Percentiles rank a stretch among this genome's conserved stretches.
phyloP scores from a whole-genome alignment of 345 rosid genomes.

The Acer saccharum region DNA sequence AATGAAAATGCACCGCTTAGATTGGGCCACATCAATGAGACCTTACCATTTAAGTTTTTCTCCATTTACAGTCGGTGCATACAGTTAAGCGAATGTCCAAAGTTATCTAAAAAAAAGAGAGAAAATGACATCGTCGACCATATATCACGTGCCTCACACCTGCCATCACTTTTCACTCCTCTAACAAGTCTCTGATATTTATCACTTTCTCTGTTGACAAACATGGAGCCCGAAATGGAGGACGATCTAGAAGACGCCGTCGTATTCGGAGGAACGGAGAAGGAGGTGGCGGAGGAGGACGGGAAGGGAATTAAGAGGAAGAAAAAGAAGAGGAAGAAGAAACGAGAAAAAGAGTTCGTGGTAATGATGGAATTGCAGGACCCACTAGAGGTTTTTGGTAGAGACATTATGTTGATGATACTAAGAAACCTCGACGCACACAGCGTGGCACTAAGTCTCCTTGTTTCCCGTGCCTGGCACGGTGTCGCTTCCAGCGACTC shows the following conservation, averaged over 20 bases:
- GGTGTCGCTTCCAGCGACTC: conserved; percentile 51
- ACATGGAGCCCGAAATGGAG: not conserved
- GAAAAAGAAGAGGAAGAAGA: conserved; percentile 9
- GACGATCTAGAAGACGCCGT: not conserved
- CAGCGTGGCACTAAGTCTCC: conserved; percentile 63
- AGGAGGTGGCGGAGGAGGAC: not conserved
- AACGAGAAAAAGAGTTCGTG: conserved; percentile 1
- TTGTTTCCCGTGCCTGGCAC: conserved; percentile 60
- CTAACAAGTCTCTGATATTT: too few relatives aligned
- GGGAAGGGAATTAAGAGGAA: not conserved
- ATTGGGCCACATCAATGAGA: too few relatives aligned
- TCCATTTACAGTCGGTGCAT: not conserved
- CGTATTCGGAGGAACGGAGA: not conserved
- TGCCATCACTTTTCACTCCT: not conserved
- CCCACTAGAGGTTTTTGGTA: conserved; percentile 56
- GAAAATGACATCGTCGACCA: not conserved
- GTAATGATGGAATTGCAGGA: conserved; percentile 21
- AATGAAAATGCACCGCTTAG: too few relatives aligned
- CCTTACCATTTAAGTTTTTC: too few relatives aligned
- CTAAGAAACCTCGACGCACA: conserved; percentile 58
- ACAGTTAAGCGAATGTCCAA: not conserved
- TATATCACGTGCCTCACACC: conserved; percentile 1
- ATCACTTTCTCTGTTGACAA: not conserved
- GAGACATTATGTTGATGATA: conserved; percentile 55
- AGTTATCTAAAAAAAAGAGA: not conserved